A percentile compares a stretch with the other conserved stretches of the same genome.
phyloP scores from a whole-genome alignment of 2,329 filamentous ascomycete genomes.

The Claviceps sorghi region DNA sequence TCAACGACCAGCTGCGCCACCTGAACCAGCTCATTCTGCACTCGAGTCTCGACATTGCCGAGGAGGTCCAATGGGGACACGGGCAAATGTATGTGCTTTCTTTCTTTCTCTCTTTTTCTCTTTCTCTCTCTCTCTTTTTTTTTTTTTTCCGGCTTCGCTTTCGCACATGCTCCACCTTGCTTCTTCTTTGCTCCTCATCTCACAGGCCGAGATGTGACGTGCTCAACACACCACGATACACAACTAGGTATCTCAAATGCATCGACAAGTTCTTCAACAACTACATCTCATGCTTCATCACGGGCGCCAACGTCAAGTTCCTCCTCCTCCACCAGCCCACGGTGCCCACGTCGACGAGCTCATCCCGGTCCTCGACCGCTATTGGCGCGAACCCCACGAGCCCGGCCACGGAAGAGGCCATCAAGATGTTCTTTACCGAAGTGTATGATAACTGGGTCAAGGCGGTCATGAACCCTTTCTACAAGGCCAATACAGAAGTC shows the following conservation, averaged over 20 bases:
- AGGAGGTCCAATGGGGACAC: slow-evolving; percentile 88
- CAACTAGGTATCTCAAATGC: slow-evolving; percentile 74
- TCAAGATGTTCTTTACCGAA: slow-evolving; percentile 86
- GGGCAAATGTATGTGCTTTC: slow-evolving; percentile 54
- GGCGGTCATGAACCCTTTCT: slow-evolving; percentile 94
- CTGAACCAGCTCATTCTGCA: slow-evolving; percentile 98
- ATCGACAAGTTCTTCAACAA: slow-evolving; percentile 95
- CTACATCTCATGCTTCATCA: slow-evolving; percentile 89
- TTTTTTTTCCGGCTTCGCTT: not conserved
- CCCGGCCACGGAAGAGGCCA: slow-evolving; percentile 86
- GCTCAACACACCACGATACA: not conserved
- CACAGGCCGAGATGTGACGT: no score
- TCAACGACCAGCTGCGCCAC: slow-evolving; percentile 74
- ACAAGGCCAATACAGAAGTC: slow-evolving; percentile 70
- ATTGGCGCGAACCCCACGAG: slow-evolving; percentile 74
- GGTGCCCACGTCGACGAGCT: slow-evolving; percentile 23
- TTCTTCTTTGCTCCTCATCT: no score
- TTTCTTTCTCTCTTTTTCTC: not conserved
- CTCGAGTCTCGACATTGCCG: slow-evolving; percentile 83
- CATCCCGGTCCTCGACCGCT: slow-evolving; percentile 47
- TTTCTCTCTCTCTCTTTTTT: not conserved
- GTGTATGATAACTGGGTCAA: slow-evolving; percentile 97
- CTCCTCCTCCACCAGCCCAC: slow-evolving; percentile 79
- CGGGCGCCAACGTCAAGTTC: slow-evolving; percentile 83
- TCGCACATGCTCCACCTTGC: no score